Percentiles rank a stretch among this genome's conserved stretches.
phyloP scores from a whole-genome alignment of 805 yeast species.

The Kregervanrija fluxuum region DNA sequence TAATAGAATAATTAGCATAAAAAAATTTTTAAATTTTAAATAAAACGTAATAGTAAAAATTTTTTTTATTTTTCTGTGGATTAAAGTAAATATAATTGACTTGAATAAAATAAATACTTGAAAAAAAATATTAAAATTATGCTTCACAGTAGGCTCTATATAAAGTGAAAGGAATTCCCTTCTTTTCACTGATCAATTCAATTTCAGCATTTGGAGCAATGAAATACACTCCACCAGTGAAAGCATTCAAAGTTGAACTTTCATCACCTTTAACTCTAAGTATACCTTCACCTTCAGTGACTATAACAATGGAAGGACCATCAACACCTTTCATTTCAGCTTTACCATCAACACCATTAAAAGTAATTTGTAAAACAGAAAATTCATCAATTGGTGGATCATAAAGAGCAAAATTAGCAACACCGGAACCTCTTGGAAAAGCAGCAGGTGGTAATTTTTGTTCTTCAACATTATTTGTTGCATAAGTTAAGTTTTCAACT shows the following conservation, averaged over 20 bases:
- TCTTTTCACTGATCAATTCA: conserved; percentile 45
- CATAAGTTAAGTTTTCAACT: conserved; percentile 85
- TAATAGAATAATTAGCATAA: no score
- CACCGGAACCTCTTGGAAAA: conserved; percentile 58
- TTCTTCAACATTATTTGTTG: conserved; percentile 81
- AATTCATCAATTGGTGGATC: conserved; percentile 98
- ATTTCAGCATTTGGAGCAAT: conserved; percentile 71
- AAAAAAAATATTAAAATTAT: conserved; percentile 10
- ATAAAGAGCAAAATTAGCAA: conserved; percentile 60
- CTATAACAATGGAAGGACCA: conserved; percentile 86
- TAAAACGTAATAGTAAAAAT: no score
- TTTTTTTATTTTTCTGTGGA: no score
- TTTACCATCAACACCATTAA: conserved; percentile 40
- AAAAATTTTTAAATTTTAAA: no score
- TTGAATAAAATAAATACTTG: no score
- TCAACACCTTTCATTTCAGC: conserved; percentile 55
- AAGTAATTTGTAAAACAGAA: conserved; percentile 79
- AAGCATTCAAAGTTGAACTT: conserved; percentile 37
- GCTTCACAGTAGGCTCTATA: conserved; percentile 91
- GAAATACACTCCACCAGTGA: conserved; percentile 76
- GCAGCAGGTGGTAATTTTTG: conserved; percentile 74
- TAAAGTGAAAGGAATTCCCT: conserved; percentile 50
- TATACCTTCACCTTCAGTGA: conserved; percentile 74
- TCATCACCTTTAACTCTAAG: conserved; percentile 38
- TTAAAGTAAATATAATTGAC: no score